Evolutionary conservation across 345 rosid genomes (phyloP), one percentile per base, ranked within the genome.

Genomic region (Eutrema yunnanense): DNA sequence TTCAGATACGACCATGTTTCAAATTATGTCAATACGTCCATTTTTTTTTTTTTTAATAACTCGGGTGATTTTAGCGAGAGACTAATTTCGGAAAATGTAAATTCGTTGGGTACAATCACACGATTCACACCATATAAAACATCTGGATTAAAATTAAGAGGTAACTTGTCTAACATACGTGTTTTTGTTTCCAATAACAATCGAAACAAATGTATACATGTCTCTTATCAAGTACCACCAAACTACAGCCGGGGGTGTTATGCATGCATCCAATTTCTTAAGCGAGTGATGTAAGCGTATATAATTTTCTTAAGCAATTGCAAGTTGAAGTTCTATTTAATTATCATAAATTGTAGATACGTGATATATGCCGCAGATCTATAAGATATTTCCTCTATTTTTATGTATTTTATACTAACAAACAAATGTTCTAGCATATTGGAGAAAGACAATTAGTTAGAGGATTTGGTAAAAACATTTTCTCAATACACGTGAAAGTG

Each of bases 321-420:
- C 70, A 56, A 65, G 71, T 56, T 56, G 71, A 36, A 65, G 58
- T 37, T 64, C 16, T 56, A 37, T 47, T 56, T 57, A 48, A 30
- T 59, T 37, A 48, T 53, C 42, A 34, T 19, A 48, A 38, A 12
- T 12, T 14, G 27, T 65, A 32, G 49, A 26, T 53, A 11, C 55
- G 47, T 43, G 48, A 62, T 62, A 46, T 43, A 12, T 33, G 70
- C 48, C 55, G 62, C 54, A 33, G 48, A 72, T 62, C 29, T 43
- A 33, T 36, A 65, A 16, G 52, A 65, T 73, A 19, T 47, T 73
- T 59, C 34, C 3, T 57, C 26, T 19, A 6, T 14, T 0, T 8
- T 69, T 29, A 52, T n/a, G 1, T 34, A 36, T 49, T 60, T 12
- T 43, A 22, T n/a, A 34, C 2, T 54, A 44, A 54, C 57, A 62